Evolutionary conservation across 148 eudicot genomes (phyloP).

Genomic region (Chenopodium suecicum): DNA sequence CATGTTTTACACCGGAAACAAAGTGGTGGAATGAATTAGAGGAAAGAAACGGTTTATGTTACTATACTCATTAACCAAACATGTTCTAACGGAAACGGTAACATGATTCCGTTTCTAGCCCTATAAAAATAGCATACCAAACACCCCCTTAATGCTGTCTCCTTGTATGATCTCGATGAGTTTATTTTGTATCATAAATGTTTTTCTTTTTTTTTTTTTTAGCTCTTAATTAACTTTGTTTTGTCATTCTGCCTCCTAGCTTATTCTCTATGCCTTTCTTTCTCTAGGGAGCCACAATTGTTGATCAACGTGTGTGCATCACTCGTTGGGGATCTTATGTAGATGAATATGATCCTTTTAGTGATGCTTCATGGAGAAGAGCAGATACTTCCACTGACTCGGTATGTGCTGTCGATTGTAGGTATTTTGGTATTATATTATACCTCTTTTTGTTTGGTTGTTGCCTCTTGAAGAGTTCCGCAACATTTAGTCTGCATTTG

Average conservation of each 20-base stretch:
- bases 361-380: slow-evolving; percentile 50
- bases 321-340: slow-evolving; percentile 72
- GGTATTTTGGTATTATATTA: neutral
- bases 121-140: too few relatives aligned
- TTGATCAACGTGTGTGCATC: slow-evolving; percentile 78
- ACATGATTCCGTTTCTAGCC: too few relatives aligned
- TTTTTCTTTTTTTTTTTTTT: neutral
- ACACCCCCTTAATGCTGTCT: neutral
- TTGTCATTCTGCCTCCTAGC: neutral
- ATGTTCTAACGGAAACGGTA: too few relatives aligned
- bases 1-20: too few relatives aligned
- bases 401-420: slow-evolving; percentile 35
- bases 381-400: slow-evolving; percentile 41
- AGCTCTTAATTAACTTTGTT: neutral
- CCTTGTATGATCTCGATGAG: neutral
- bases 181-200: neutral
- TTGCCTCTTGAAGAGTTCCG: neutral
- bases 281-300: slow-evolving; percentile 70
- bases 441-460: neutral
- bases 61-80: too few relatives aligned
- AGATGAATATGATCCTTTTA: slow-evolving; percentile 67
- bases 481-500: neutral
- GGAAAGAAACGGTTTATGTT: too few relatives aligned
- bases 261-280: neutral
- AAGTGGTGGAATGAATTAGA: too few relatives aligned